Evolutionary conservation across 73 alveolate species (phyloP), one percentile per base, ranked within the genome.

Genomic region (Paraurostyla sp.): DNA sequence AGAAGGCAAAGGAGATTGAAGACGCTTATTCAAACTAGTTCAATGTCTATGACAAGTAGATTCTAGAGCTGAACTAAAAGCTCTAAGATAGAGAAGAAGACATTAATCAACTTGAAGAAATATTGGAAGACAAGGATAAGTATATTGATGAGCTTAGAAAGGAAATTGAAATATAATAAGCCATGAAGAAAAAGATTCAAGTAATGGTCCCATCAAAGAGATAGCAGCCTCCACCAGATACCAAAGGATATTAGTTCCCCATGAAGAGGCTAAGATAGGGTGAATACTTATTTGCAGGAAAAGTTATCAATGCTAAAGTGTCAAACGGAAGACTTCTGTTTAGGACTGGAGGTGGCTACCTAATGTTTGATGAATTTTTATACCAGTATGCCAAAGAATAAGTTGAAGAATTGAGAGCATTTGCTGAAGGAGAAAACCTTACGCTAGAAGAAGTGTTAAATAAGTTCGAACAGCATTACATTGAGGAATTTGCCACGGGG

Each of bases 331-430:
- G 41, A 22, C 42, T 65, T 33, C 38, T 65, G 82, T 65, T 65
- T 22, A 32, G 82, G 13, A 65, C 82, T 11, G 82, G 82, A 11
- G 82, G 82, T 36, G 82, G 82, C 15, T 65, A 65, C 82, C 35
- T 65, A 3, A 65, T 65, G 82, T 65, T 65, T 65, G 82, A 65
- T 40, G 82, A 65, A 65, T 65, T 65, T 58, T 40, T 65, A 22
- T 58, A 65, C 41, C 23, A 65, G 41, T 65, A 65, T 65, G 82
- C 82, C 16, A 65, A 65, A 38, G 82, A 65, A 38, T 38, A 65
- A 22, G 82, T 65, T 3, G 16, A 7, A 35, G 82, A 65, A 38
- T 38, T 65, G 40, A 65, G 82, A 22, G 56, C 33, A 9, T 65
- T 65, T 38, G 82, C 82, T 65, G 82, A 65, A 40, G 41, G 58